Percentiles rank a stretch among this genome's conserved stretches.
These are phyloP conservation scores for Sideroxylon spinosum DNA, from an alignment of 179 eudicot species.

Conservation along the genomic window DNA sequence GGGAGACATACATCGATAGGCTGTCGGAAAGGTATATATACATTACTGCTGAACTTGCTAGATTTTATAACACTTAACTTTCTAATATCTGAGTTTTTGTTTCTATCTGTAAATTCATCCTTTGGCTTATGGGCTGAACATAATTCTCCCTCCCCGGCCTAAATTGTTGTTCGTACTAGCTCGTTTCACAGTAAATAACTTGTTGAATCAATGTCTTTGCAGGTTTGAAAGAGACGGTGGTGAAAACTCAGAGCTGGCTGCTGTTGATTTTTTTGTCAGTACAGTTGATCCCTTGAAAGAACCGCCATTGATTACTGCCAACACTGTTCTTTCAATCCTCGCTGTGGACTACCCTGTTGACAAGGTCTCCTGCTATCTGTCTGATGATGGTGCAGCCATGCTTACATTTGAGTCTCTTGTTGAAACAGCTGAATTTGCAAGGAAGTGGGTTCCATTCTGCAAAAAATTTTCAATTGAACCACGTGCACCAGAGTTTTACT, in stretches of 20 bases:
- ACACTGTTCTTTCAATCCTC: slow-evolving; percentile 87
- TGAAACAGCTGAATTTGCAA: slow-evolving; percentile 88
- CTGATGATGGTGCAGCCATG: slow-evolving; percentile 99
- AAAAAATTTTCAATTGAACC: slow-evolving; percentile 81
- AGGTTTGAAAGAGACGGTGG: slow-evolving; percentile 82
- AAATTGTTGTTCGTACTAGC: too few species aligned
- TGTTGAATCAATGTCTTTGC: neutral
- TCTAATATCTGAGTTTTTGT: neutral
- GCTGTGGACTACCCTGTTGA: slow-evolving; percentile 94
- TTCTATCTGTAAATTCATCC: neutral
- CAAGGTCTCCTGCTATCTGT: slow-evolving; percentile 86
- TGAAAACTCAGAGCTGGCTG: slow-evolving; percentile 70
- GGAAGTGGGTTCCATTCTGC: slow-evolving; percentile 97
- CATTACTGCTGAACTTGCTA: neutral
- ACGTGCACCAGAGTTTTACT: slow-evolving; percentile 95
- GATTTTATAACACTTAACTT: neutral
- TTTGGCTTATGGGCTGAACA: neutral
- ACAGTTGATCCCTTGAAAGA: slow-evolving; percentile 94
- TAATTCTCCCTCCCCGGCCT: neutral
- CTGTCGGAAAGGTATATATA: slow-evolving; percentile 65
- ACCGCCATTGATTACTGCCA: slow-evolving; percentile 88
- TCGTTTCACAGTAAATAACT: neutral
- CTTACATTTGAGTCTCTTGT: slow-evolving; percentile 84
- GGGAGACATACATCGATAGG: slow-evolving; percentile 79
- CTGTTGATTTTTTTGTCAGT: slow-evolving; percentile 81